Base-by-base conservation (phyloP, 352 stramenopile species). In the Plasmopara viticola region DNA sequence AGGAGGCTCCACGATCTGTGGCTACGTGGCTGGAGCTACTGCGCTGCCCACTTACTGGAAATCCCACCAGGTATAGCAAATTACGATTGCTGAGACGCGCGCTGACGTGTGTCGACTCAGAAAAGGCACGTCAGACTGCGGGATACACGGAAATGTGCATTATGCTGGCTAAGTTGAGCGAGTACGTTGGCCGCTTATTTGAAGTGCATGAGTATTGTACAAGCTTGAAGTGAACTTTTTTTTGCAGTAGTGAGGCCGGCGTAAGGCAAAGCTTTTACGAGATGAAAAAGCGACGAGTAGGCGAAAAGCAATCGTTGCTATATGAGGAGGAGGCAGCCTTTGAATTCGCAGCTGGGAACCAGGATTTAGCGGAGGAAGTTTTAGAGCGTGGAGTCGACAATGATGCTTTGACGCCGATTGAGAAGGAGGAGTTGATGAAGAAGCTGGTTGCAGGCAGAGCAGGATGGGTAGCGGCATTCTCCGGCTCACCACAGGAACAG, bases 291-390 rank as follows among this genome's bases (percentile, higher is more conserved):
- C 63, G 81, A 37, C 43, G 59, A 18, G 82, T 87, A 42, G 78
- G 76, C 5, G 63, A 79, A 48, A 62, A 57, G 18, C 58, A 80
- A 44, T 56, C 50, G 18, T 48, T 74, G 42, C 70, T 74, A 29
- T 90, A 90, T 55, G 71, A 86, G 41, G 66, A 82, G 48, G 81
- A 84, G 39, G 78, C 78, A 9, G 70, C 68, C 12, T 87, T 90
- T 43, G 78, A 90, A 51, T 77, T 64, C 44, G 35, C 35, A 15
- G 49, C 39, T 15, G 75, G 63, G 5, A 86, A 87, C 45, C 48
- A 66, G n/a, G 52, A 71, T n/a, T 53, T 62, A 28, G 68, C 72
- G 0, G 63, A 87, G 43, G 72, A 84, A 38, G 70, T 87, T 54
- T 38, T 87, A 15, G 64, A 77, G 29, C 47, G 71, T 12, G 77